Percentiles rank a stretch among this genome's conserved stretches.
Evolutionary conservation across 495 filamentous ascomycete species (phyloP).

Genomic region (Neurospora sp.): DNA sequence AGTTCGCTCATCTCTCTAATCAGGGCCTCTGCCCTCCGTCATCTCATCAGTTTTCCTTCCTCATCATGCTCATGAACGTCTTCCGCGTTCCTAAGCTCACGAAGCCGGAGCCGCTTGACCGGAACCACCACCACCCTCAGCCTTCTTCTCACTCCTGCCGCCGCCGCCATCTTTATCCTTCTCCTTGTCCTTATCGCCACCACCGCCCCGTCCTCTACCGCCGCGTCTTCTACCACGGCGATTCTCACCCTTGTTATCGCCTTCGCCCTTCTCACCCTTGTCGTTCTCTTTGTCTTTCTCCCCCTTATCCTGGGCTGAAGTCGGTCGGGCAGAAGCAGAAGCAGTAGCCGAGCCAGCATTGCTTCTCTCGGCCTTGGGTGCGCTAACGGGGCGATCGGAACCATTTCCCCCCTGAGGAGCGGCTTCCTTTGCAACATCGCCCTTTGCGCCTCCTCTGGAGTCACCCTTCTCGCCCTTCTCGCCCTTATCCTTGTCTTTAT

Average conservation of each 20-base stretch:
- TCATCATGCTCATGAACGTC: not conserved
- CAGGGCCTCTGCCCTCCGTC: no score
- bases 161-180: conserved; percentile 7
- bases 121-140: not conserved
- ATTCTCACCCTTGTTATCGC: conserved; percentile 2
- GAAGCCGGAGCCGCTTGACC: not conserved
- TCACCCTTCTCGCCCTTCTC: conserved; percentile 5
- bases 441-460: not conserved
- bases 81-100: not conserved
- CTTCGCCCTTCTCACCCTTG: not conserved
- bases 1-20: not conserved
- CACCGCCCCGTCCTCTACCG: conserved; percentile 7
- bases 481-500: conserved; percentile 3
- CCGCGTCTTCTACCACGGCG: conserved; percentile 14
- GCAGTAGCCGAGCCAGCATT: not conserved
- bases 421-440: not conserved
- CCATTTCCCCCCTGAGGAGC: not conserved
- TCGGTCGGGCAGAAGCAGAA: not conserved
- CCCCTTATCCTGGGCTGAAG: not conserved
- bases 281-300: not conserved
- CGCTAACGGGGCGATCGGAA: not conserved
- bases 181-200: conserved; percentile 2
- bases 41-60: not conserved
- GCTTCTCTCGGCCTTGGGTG: not conserved
- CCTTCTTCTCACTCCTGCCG: conserved; percentile 1